These are phyloP conservation scores for Hypericum perforatum DNA, from an alignment of 345 rosid genomes.

Conservation along the genomic window DNA sequence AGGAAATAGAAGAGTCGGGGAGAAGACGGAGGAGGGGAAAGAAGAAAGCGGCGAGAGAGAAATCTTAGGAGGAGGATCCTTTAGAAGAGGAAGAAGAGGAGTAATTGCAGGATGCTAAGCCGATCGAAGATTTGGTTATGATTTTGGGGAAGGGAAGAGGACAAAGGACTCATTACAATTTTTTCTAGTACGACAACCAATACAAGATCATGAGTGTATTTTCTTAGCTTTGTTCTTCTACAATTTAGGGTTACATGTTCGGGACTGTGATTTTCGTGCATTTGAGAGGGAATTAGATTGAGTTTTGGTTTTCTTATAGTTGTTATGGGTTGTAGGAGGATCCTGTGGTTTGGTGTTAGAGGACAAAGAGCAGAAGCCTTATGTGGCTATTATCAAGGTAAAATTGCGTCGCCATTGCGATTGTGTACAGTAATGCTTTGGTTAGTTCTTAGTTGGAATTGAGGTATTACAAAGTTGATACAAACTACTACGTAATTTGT, in stretches of 20 bases:
- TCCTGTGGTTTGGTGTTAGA: constrained; percentile 85
- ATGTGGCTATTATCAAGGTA: constrained; percentile 98
- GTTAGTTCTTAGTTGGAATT: not conserved
- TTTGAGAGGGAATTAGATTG: too few species aligned
- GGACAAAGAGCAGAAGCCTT: constrained; percentile 71
- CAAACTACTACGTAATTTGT: too few species aligned
- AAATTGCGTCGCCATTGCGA: not conserved
- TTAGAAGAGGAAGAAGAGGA: constrained; percentile 54
- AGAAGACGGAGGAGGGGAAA: constrained; percentile 15
- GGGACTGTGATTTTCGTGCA: too few species aligned
- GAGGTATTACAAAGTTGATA: too few species aligned
- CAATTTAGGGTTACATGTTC: too few species aligned
- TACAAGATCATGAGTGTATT: constrained; percentile 60
- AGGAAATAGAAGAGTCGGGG: constrained; percentile 25
- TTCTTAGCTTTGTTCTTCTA: too few species aligned
- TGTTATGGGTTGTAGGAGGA: constrained; percentile 56
- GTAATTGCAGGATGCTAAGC: constrained; percentile 66
- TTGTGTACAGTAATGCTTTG: not conserved
- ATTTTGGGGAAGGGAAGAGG: constrained; percentile 71
- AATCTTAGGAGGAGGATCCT: constrained; percentile 7
- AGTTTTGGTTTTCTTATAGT: not conserved
- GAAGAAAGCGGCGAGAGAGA: constrained; percentile 11
- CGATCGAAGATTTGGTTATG: constrained; percentile 50
- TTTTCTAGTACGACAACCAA: constrained; percentile 59
- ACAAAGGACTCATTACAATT: constrained; percentile 42